Evolutionary conservation across 1,284 basidiomycete genomes (phyloP), one percentile per base, ranked within the genome.

Genomic region (Cryptococcus amylolentus): DNA sequence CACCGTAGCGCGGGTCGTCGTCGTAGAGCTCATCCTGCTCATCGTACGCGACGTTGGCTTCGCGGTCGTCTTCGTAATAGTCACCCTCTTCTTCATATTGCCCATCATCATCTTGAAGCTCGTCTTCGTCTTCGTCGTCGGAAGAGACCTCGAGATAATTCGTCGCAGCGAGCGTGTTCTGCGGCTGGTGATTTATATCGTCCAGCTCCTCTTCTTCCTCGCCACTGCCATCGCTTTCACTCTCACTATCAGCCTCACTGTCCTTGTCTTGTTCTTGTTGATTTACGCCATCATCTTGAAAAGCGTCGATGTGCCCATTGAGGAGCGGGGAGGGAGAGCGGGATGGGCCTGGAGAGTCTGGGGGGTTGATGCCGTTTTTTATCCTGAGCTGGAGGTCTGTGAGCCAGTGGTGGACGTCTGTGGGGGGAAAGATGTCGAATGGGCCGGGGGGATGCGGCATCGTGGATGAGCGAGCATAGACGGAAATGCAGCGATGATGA

Each of bases 311-410:
- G 7, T 56, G 56, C 6, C 57, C 56, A 5, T 35, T 35, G 4
- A 49, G 9, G 55, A 51, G 13, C 4, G 64, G 64, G 14, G 64
- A 65, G 13, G 68, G 64, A 6, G 68, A 68, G 43, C 66, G 52
- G 16, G 65, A 67, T n/a, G 66, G 65, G 27, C 61, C 63, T 4
- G 65, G 62, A 5, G 58, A 54, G 14, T 60, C 42, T 26, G 60
- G 61, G 10, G 58, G 61, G 23, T 65, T 54, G 38, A 67, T 49
- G 12, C 65, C 64, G 10, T 46, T 41, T 14, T 60, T 51, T 23
- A 72, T 70, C 58, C 72, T 74, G 41, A 47, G 37, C 55, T 67
- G 61, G 14, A 72, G 53, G 5, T 47, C 52, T 35, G 67, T 65
- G 26, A 72, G 49, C 72, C 72, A 73, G 18, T 51, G 48, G 46